These are phyloP conservation scores for Osmozyma mogii DNA, from an alignment of 805 yeast genomes.

Conservation along the genomic window DNA sequence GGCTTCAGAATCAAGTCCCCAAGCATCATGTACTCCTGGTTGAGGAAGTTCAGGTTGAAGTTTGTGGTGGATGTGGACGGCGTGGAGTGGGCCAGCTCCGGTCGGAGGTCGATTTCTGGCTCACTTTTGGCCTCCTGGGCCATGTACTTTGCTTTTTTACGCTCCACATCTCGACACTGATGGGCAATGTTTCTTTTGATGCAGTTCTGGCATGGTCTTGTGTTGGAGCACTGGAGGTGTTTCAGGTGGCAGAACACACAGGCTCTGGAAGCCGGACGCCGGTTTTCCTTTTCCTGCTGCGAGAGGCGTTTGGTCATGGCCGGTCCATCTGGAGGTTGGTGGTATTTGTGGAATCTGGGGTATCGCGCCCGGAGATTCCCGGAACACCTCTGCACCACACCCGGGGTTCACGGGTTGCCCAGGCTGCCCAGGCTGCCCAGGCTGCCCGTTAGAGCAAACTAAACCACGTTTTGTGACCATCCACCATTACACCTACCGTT, in stretches of 20 bases:
- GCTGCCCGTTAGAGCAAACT: too few species aligned
- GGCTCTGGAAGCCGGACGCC: constrained; percentile 63
- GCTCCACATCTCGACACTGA: constrained; percentile 48
- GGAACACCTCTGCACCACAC: too few species aligned
- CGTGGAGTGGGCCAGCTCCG: constrained; percentile 8
- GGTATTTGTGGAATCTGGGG: too few species aligned
- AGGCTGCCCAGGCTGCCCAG: too few species aligned
- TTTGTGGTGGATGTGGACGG: constrained; percentile 9
- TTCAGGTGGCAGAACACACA: constrained; percentile 67
- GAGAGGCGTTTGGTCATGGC: constrained; percentile 58
- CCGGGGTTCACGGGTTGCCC: too few species aligned
- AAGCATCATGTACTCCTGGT: constrained; percentile 44
- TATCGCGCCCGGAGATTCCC: too few species aligned
- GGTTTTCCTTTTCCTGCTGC: constrained; percentile 39
- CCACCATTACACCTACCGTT: too few species aligned
- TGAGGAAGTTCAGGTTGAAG: constrained; percentile 39
- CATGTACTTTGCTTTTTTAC: constrained; percentile 43
- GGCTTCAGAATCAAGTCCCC: constrained; percentile 42
- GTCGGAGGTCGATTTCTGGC: background rate
- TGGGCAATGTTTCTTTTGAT: constrained; percentile 49
- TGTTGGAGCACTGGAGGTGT: constrained; percentile 64
- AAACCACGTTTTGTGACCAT: too few species aligned
- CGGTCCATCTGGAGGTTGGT: background rate
- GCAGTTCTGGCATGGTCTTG: constrained; percentile 69
- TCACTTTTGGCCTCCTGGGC: constrained; percentile 4